These are phyloP conservation scores for Plectosphaerella sp. DNA, from an alignment of 2,329 filamentous ascomycete genomes.

Conservation along the genomic window DNA sequence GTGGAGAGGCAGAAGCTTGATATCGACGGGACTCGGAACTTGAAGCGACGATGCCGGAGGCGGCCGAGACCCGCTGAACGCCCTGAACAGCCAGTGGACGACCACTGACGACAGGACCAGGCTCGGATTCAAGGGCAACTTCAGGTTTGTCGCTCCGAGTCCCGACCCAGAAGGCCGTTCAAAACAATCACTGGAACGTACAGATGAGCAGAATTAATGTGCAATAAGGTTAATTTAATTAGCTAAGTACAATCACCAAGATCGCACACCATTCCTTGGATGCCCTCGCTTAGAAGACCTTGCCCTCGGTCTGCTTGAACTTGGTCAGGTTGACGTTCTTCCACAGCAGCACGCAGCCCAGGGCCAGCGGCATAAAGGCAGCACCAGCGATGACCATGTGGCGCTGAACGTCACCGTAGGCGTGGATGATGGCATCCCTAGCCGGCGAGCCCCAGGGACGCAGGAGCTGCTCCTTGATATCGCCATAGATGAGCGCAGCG, in stretches of 20 bases:
- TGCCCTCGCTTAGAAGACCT: constrained; percentile 16
- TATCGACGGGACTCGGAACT: no score
- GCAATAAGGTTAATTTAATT: neutral
- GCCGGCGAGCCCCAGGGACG: constrained; percentile 42
- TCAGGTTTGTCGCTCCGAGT: no score
- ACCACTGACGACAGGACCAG: no score
- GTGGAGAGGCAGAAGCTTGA: no score
- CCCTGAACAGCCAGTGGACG: no score
- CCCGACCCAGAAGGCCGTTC: no score
- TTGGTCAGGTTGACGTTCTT: constrained; percentile 34
- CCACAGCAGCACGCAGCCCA: constrained; percentile 31
- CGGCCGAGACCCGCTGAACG: no score
- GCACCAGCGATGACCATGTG: constrained; percentile 35
- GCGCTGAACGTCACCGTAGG: constrained; percentile 42
- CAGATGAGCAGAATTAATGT: no score
- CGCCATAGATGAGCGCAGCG: constrained; percentile 36
- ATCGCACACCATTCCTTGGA: neutral
- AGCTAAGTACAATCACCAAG: neutral
- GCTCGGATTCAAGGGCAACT: no score
- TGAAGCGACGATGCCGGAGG: no score
- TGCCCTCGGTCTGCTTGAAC: constrained; percentile 28
- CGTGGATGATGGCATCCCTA: constrained; percentile 51
- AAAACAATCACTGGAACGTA: no score
- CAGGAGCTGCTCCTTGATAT: constrained; percentile 44
- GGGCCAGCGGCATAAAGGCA: constrained; percentile 27